Conservation (phyloP, 2,329 filamentous ascomycete species). For the Beauveria sp. region DNA sequence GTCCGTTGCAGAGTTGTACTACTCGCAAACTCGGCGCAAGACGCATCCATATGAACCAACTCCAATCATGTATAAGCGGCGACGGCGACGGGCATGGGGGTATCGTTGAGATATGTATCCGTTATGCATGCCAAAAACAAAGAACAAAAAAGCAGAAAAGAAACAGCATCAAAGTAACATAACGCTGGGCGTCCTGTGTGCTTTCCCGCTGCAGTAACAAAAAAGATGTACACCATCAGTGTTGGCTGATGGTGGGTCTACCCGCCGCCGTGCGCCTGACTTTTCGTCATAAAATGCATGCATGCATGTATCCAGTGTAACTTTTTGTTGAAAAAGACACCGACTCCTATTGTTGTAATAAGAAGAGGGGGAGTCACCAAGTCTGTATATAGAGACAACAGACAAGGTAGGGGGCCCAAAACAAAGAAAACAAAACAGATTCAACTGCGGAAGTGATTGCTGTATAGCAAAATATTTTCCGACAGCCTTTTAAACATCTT, state of each 20-base stretch:
- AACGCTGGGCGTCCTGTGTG: neutral
- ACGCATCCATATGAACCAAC: constrained; percentile 10
- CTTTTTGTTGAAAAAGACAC: constrained; percentile 38
- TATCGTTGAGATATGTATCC: constrained; percentile 15
- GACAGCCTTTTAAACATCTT: neutral
- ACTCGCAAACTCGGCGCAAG: neutral
- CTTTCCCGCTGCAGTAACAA: neutral
- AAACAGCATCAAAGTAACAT: neutral
- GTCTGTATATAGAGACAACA: constrained; percentile 15
- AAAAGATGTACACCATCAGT: constrained; percentile 9
- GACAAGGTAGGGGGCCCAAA: constrained; percentile 14
- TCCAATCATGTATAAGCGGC: constrained; percentile 12
- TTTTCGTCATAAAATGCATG: constrained; percentile 13
- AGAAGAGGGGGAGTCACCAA: constrained; percentile 14
- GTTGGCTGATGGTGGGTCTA: constrained; percentile 4
- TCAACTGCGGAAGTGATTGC: neutral
- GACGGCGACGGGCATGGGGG: constrained; percentile 12
- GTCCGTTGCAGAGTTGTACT: neutral
- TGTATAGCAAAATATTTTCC: neutral
- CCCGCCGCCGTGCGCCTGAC: constrained; percentile 11
- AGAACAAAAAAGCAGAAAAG: neutral
- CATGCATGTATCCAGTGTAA: constrained; percentile 23
- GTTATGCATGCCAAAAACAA: constrained; percentile 13
- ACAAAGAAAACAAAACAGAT: constrained; percentile 15
- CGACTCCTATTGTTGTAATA: constrained; percentile 23